A percentile compares a stretch with the other conserved stretches of the same genome.
Evolutionary conservation across 2,329 filamentous ascomycete genomes (phyloP).

Genomic region (Westerdykella sp.): DNA sequence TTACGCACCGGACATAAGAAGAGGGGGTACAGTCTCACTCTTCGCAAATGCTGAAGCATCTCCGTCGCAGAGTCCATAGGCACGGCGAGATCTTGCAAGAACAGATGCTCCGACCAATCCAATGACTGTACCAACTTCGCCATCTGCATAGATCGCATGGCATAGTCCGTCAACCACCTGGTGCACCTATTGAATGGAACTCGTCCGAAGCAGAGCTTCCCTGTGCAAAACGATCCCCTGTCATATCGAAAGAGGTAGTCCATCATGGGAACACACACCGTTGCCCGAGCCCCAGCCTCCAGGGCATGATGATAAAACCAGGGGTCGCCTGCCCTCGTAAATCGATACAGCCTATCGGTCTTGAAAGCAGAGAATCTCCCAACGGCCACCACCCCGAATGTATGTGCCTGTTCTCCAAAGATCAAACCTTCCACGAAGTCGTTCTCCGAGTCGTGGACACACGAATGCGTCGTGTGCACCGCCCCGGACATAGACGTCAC

Average conservation of each 20-base stretch:
- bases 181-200: too few species aligned
- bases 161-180: too few species aligned
- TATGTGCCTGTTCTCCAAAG: slow-evolving; percentile 3
- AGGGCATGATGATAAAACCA: slow-evolving; percentile 68
- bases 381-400: background rate
- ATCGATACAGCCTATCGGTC: slow-evolving; percentile 22
- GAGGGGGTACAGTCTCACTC: too few species aligned
- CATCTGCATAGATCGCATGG: too few species aligned
- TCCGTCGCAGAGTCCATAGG: too few species aligned
- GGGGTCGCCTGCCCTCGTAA: slow-evolving; percentile 54
- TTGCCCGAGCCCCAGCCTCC: slow-evolving; percentile 13
- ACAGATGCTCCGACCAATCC: too few species aligned
- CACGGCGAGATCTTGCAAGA: too few species aligned
- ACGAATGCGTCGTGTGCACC: slow-evolving; percentile 22
- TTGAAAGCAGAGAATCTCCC: background rate
- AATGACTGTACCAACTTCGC: too few species aligned
- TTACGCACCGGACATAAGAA: too few species aligned
- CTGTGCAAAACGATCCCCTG: slow-evolving; percentile 60
- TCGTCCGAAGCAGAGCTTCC: slow-evolving; percentile 38
- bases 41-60: too few species aligned
- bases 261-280: slow-evolving; percentile 50
- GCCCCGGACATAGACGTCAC: slow-evolving; percentile 34
- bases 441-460: background rate
- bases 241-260: slow-evolving; percentile 67
- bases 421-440: slow-evolving; percentile 2